phyloP scores from a whole-genome alignment of 352 stramenopile species.

The Globisporangium lucens region DNA sequence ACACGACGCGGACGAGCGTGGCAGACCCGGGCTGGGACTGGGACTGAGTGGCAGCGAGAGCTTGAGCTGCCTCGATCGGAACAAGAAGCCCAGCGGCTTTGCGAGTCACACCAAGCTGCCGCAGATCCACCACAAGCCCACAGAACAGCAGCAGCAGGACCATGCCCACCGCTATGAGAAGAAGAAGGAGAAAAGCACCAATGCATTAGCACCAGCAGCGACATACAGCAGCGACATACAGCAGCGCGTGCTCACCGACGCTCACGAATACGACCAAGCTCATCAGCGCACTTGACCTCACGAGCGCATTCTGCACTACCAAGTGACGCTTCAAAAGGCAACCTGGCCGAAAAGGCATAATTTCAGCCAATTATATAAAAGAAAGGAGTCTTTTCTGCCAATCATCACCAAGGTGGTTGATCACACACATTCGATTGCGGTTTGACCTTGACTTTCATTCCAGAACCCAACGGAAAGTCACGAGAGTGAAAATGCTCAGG shows the following conservation, averaged over 20 bases:
- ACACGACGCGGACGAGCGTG: neutral
- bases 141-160: constrained; percentile 9
- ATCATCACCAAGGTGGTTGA: neutral
- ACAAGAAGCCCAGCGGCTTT: constrained; percentile 5
- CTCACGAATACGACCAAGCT: constrained; percentile 39
- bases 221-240: neutral
- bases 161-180: neutral
- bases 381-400: neutral
- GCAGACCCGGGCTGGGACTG: neutral
- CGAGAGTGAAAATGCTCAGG: neutral
- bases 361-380: neutral
- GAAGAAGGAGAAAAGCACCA: constrained; percentile 6
- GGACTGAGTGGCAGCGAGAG: constrained; percentile 9
- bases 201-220: neutral
- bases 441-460: constrained; percentile 2
- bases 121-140: neutral
- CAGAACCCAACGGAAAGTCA: neutral
- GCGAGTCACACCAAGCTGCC: neutral
- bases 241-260: constrained; percentile 23
- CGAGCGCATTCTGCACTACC: neutral
- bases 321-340: no score
- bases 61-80: constrained; percentile 6
- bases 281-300: constrained; percentile 40
- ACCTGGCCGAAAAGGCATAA: no score
- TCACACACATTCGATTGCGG: neutral